These are phyloP conservation scores for Simplicillium sp. DNA, from an alignment of 2,329 filamentous ascomycete genomes.

Conservation along the genomic window DNA sequence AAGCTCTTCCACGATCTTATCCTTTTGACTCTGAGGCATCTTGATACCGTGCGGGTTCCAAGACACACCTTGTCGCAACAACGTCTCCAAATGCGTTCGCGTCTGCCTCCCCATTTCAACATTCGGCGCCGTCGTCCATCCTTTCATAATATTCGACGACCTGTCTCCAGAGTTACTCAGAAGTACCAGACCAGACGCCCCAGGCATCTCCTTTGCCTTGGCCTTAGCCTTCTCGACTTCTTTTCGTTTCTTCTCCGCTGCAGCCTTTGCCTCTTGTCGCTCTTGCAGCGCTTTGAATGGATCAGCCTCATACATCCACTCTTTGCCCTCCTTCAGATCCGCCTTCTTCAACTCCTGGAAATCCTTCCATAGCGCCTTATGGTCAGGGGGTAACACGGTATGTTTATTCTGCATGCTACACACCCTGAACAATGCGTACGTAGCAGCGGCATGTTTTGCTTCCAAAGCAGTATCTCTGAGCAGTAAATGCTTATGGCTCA, in stretches of 20 bases:
- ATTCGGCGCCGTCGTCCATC: slow-evolving; percentile 78
- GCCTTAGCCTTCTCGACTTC: slow-evolving; percentile 60
- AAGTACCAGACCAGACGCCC: slow-evolving; percentile 46
- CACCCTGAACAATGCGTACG: slow-evolving; percentile 83
- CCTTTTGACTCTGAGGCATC: slow-evolving; percentile 49
- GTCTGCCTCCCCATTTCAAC: slow-evolving; percentile 87
- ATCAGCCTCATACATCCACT: slow-evolving; percentile 92
- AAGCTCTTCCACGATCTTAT: slow-evolving; percentile 61
- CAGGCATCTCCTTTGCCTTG: slow-evolving; percentile 56
- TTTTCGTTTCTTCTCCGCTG: slow-evolving; percentile 69
- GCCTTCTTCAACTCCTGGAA: slow-evolving; percentile 75
- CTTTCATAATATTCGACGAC: slow-evolving; percentile 47
- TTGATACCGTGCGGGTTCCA: slow-evolving; percentile 78
- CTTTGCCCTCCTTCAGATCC: slow-evolving; percentile 66
- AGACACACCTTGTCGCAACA: slow-evolving; percentile 67
- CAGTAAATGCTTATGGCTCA: slow-evolving; percentile 66
- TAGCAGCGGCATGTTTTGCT: slow-evolving; percentile 86
- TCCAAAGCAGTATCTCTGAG: slow-evolving; percentile 74
- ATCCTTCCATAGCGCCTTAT: slow-evolving; percentile 85
- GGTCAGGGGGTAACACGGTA: slow-evolving; percentile 85
- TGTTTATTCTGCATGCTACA: slow-evolving; percentile 95
- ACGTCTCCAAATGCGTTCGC: slow-evolving; percentile 65
- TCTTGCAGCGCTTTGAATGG: slow-evolving; percentile 78
- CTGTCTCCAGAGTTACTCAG: slow-evolving; percentile 32
- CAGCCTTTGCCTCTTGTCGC: slow-evolving; percentile 66